Conservation (phyloP, 805 yeast species). For the Pichia eremophila region DNA sequence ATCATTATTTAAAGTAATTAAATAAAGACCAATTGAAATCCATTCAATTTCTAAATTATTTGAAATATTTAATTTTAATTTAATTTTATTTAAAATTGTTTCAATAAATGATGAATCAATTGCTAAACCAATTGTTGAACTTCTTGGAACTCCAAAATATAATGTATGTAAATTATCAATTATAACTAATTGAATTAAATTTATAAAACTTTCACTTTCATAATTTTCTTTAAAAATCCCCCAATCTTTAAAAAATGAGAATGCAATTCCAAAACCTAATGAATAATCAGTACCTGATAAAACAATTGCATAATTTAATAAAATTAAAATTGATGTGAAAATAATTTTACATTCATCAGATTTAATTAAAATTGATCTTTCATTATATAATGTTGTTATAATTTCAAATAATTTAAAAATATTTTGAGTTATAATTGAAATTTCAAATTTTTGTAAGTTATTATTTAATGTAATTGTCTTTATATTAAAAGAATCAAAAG, state of each 20-base stretch:
- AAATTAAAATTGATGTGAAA: conserved; percentile 30
- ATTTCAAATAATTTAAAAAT: conserved; percentile 29
- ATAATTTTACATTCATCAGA: conserved; percentile 23
- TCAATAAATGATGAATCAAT: conserved; percentile 14
- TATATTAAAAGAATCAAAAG: conserved; percentile 24
- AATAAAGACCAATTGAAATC: conserved; percentile 18
- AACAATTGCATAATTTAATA: conserved; percentile 47
- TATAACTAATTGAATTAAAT: conserved; percentile 38
- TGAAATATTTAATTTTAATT: conserved; percentile 1
- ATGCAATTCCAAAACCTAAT: conserved; percentile 44
- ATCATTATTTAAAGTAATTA: conserved; percentile 14
- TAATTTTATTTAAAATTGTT: conserved; percentile 9
- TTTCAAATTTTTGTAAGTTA: background rate
- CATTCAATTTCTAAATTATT: conserved; percentile 12
- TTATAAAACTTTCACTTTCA: conserved; percentile 17
- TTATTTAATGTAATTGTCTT: conserved; percentile 10
- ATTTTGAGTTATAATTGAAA: conserved; percentile 24
- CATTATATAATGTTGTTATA: conserved; percentile 29
- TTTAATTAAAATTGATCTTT: conserved; percentile 22
- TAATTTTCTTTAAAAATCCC: conserved; percentile 32
- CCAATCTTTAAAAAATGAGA: conserved; percentile 50
- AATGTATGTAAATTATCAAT: conserved; percentile 46
- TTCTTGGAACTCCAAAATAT: conserved; percentile 36
- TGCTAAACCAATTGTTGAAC: conserved; percentile 15
- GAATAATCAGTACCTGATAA: conserved; percentile 54